Conservation (phyloP, 2,329 filamentous ascomycete genomes). For the Monosporascus sp. region DNA sequence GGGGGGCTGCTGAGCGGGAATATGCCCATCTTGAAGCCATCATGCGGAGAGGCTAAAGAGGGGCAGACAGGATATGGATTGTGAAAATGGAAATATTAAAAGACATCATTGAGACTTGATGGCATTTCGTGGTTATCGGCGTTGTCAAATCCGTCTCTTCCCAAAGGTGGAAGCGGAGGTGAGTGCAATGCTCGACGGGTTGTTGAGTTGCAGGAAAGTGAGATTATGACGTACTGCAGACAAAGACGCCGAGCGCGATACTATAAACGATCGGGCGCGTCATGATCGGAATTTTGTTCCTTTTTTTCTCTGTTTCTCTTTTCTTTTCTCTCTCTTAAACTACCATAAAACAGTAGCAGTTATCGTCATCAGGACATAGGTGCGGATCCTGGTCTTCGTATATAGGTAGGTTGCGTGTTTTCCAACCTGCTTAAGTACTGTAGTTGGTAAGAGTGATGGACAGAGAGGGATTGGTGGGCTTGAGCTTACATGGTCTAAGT, state of each 20-base stretch:
- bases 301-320: not conserved
- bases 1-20: no score
- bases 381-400: no score
- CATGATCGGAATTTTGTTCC: constrained; percentile 23
- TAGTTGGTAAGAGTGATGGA: no score
- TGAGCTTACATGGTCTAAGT: no score
- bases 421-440: no score
- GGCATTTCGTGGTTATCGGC: no score
- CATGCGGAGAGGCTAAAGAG: no score
- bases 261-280: constrained; percentile 37
- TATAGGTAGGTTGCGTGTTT: no score
- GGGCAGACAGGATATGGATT: not conserved
- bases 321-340: no score
- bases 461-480: no score
- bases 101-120: no score
- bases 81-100: not conserved
- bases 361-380: not conserved
- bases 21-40: not conserved
- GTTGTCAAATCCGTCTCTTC: no score
- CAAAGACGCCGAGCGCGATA: constrained; percentile 34
- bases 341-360: not conserved
- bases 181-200: not conserved
- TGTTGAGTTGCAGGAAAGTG: constrained; percentile 5
- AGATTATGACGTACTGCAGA: constrained; percentile 34
- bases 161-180: not conserved